A percentile compares a stretch with the other conserved stretches of the same genome.
Conservation (phyloP, 192 early-diverging fungal species). For the Pilobolus umbonatus region DNA sequence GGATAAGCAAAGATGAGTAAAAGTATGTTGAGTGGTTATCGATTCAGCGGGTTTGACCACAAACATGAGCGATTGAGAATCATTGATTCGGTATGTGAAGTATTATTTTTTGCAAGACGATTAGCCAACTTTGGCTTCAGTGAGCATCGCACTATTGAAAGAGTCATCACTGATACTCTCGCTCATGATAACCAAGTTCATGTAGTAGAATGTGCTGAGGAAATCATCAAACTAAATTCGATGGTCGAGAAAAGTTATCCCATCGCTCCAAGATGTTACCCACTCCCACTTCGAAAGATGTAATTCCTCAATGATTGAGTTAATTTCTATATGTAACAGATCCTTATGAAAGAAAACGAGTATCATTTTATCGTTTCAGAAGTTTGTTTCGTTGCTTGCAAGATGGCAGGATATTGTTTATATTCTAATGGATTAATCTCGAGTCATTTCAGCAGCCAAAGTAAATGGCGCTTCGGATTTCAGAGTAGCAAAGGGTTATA, state of each 20-base stretch:
- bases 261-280: slow-evolving; percentile 2
- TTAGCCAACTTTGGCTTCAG: slow-evolving; percentile 13
- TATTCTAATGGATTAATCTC: not conserved
- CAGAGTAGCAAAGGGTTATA: slow-evolving; percentile 16
- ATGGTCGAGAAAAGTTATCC: slow-evolving; percentile 1
- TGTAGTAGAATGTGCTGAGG: slow-evolving; percentile 4
- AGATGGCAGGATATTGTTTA: slow-evolving; percentile 15
- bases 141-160: slow-evolving; percentile 4
- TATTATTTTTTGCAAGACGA: slow-evolving; percentile 16
- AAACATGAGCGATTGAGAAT: slow-evolving; percentile 15
- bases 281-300: slow-evolving; percentile 8
- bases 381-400: slow-evolving; percentile 14
- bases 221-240: slow-evolving; percentile 8
- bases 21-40: not conserved
- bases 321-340: slow-evolving; percentile 11
- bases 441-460: slow-evolving; percentile 11
- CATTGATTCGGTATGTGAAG: slow-evolving; percentile 1
- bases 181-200: slow-evolving; percentile 10
- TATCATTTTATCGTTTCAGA: slow-evolving; percentile 9
- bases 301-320: slow-evolving; percentile 7
- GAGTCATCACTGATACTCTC: slow-evolving; percentile 4
- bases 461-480: slow-evolving; percentile 2
- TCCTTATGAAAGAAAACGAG: slow-evolving; percentile 10
- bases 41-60: not conserved
- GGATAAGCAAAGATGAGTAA: not conserved